These are phyloP conservation scores for Spirogloea muscicola DNA, from an alignment of 139 green algal species.

Conservation along the genomic window DNA sequence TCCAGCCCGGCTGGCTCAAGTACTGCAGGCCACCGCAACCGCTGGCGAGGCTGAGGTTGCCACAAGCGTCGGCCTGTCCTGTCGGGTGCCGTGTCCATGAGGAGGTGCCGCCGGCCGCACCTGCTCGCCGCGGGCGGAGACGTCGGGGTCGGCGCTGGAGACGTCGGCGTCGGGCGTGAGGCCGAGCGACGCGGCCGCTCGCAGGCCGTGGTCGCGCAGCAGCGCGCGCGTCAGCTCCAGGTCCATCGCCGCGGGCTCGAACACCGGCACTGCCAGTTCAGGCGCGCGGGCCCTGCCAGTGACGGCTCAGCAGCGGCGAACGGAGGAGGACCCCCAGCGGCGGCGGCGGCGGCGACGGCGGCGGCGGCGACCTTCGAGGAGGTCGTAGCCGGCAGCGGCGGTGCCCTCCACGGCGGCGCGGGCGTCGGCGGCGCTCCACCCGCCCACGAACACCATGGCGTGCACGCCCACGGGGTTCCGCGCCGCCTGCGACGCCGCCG, in stretches of 20 bases:
- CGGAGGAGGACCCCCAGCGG: not conserved
- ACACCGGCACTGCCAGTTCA: slow-evolving; percentile 11
- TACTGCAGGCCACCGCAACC: not conserved
- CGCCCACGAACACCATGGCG: slow-evolving; percentile 36
- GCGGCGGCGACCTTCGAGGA: slow-evolving; percentile 23
- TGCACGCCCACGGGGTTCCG: slow-evolving; percentile 50
- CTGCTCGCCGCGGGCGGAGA: slow-evolving; percentile 19
- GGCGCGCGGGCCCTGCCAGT: not conserved
- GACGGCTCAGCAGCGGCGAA: not conserved
- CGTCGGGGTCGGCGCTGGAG: slow-evolving; percentile 24
- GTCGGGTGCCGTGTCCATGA: not conserved
- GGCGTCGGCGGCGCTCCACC: slow-evolving; percentile 16
- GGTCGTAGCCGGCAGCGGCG: slow-evolving; percentile 23
- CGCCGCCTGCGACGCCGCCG: not conserved
- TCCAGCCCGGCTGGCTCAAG: no score
- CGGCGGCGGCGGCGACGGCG: not conserved
- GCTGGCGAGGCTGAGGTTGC: not conserved
- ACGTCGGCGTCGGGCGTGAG: slow-evolving; percentile 31
- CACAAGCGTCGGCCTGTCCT: not conserved
- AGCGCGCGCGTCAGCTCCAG: slow-evolving; percentile 4
- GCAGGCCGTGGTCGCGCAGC: slow-evolving; percentile 15
- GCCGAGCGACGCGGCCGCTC: slow-evolving; percentile 21
- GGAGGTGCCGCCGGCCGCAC: not conserved
- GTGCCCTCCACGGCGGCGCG: not conserved
- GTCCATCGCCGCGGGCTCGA: slow-evolving; percentile 15